These are phyloP conservation scores for Anthracocystis walkeri DNA, from an alignment of 1,284 basidiomycete species.

Conservation along the genomic window DNA sequence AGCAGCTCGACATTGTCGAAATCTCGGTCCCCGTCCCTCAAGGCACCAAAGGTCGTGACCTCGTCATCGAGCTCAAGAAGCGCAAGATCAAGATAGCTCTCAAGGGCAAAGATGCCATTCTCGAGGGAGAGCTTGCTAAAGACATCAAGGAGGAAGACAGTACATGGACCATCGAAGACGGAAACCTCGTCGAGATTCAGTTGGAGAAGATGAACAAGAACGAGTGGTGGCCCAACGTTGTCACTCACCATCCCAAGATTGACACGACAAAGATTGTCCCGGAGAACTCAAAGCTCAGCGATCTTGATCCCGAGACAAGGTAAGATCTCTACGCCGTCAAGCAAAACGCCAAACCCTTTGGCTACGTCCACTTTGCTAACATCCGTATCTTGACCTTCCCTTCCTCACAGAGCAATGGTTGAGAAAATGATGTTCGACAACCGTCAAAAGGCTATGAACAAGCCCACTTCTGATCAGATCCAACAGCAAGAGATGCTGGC, in stretches of 20 bases:
- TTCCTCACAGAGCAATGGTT: conserved; percentile 81
- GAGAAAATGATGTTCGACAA: conserved; percentile 99
- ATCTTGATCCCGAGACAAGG: conserved; percentile 89
- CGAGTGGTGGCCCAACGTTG: conserved; percentile 97
- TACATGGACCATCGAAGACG: conserved; percentile 95
- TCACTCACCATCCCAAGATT: conserved; percentile 94
- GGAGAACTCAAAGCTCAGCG: conserved; percentile 93
- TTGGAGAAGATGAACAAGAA: conserved; percentile 87
- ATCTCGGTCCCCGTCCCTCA: conserved; percentile 84
- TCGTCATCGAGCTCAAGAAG: conserved; percentile 82
- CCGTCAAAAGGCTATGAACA: conserved; percentile 96
- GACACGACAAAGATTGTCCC: conserved; percentile 97
- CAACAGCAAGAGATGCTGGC: conserved; percentile 61
- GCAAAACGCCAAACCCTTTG: not conserved
- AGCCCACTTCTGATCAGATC: conserved; percentile 73
- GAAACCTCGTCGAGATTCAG: conserved; percentile 79
- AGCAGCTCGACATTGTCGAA: conserved; percentile 88
- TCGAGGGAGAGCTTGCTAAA: conserved; percentile 85
- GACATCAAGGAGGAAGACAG: conserved; percentile 96
- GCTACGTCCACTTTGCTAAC: no score
- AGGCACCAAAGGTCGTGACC: conserved; percentile 84
- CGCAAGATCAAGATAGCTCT: conserved; percentile 84
- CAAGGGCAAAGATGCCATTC: conserved; percentile 85
- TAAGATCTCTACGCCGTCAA: not conserved
- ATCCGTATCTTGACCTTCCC: no score